These are phyloP conservation scores for Wickerhamomyces chambardii DNA, from an alignment of 805 yeast genomes.

Conservation along the genomic window DNA sequence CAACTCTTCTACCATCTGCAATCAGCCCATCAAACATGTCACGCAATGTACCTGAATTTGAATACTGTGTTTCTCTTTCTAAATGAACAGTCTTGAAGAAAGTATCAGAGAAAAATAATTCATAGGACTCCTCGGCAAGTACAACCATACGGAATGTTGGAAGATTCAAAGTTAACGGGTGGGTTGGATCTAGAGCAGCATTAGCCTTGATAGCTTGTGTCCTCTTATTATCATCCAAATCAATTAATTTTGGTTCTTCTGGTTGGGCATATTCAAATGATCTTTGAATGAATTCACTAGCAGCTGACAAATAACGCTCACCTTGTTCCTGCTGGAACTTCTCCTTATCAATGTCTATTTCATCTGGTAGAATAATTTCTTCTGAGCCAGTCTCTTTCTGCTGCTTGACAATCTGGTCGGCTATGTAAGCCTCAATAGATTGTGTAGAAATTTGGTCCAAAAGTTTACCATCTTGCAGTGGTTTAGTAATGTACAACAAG, in stretches of 20 bases:
- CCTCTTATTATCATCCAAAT: constrained; percentile 26
- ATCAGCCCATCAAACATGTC: constrained; percentile 87
- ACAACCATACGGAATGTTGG: constrained; percentile 94
- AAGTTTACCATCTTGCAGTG: constrained; percentile 68
- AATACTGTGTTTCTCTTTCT: constrained; percentile 36
- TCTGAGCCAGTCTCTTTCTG: constrained; percentile 24
- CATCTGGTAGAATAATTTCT: constrained; percentile 43
- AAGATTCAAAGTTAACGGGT: constrained; percentile 64
- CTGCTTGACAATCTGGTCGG: constrained; percentile 42
- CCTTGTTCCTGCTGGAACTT: constrained; percentile 53
- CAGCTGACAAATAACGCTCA: constrained; percentile 80
- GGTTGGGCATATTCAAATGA: constrained; percentile 89
- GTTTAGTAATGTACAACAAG: constrained; percentile 68
- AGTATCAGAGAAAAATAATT: constrained; percentile 67
- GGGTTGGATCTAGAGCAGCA: constrained; percentile 73
- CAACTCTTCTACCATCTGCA: constrained; percentile 90
- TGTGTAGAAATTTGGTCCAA: constrained; percentile 58
- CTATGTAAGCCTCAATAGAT: constrained; percentile 58
- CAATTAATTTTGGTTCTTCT: constrained; percentile 35
- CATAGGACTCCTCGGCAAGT: constrained; percentile 89
- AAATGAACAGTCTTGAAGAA: constrained; percentile 62
- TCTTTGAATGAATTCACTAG: constrained; percentile 77
- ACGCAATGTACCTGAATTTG: constrained; percentile 51
- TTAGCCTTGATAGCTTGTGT: constrained; percentile 39
- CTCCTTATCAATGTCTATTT: constrained; percentile 54